Conservation (phyloP, 139 green algal species). For the Chlamydomonas urium region DNA sequence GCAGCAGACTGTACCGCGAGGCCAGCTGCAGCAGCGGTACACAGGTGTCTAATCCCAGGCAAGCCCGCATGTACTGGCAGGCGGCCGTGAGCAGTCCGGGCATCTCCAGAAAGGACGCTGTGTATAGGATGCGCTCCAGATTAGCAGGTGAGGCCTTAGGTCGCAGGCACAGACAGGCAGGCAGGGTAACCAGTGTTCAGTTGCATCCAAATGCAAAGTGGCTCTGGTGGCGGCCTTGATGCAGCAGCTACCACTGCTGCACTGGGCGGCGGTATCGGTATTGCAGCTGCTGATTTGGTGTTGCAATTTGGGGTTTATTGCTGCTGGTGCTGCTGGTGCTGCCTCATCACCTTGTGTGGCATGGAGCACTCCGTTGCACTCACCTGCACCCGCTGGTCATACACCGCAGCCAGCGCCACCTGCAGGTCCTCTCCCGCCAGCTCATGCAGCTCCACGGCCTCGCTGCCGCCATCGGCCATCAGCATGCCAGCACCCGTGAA, state of each 20-base stretch:
- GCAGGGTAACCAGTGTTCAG: too few species aligned
- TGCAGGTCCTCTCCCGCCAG: not conserved
- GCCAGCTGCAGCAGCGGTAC: conserved; percentile 7
- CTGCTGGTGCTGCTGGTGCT: not conserved
- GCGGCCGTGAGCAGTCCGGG: not conserved
- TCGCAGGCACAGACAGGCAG: too few species aligned
- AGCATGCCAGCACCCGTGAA: not conserved
- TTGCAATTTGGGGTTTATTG: not conserved
- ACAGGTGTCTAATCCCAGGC: not conserved
- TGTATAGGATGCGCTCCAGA: conserved; percentile 16
- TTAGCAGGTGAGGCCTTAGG: too few species aligned
- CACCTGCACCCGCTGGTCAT: not conserved
- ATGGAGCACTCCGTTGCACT: not conserved
- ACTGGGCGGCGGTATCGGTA: not conserved
- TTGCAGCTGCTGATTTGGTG: not conserved
- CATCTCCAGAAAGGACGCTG: conserved; percentile 27
- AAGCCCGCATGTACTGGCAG: conserved; percentile 20
- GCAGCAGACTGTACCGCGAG: not conserved
- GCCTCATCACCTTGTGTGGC: not conserved
- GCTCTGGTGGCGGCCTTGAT: not conserved
- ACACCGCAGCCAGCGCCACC: not conserved
- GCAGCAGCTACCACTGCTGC: not conserved
- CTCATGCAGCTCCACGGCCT: not conserved
- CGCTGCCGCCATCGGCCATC: not conserved
- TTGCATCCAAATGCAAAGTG: too few species aligned